Conservation (phyloP, 2,329 filamentous ascomycete species). For the Sordariomycetes sp. region DNA sequence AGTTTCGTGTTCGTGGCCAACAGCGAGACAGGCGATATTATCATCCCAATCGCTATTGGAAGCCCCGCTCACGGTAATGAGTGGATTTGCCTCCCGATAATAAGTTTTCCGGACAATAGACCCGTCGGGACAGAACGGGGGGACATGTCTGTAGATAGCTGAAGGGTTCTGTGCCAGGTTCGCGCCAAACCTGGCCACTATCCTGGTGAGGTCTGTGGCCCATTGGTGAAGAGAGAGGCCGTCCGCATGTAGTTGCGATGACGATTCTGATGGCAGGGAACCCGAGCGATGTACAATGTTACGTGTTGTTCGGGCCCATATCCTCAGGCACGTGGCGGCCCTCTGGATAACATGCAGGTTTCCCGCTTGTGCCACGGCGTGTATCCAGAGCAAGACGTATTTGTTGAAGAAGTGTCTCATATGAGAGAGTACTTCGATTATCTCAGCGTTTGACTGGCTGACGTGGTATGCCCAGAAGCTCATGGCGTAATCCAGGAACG, state of each 20-base stretch:
- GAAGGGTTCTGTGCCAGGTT: not conserved
- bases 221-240: not conserved
- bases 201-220: not conserved
- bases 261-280: not conserved
- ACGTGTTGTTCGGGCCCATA: not conserved
- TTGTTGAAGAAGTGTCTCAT: not conserved
- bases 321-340: not conserved
- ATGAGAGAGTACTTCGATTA: not conserved
- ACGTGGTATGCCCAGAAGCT: constrained; percentile 1
- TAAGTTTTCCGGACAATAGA: not conserved
- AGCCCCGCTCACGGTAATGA: not conserved
- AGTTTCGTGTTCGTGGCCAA: not conserved
- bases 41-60: not conserved
- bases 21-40: not conserved
- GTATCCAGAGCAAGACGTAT: not conserved
- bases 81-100: not conserved
- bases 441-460: not conserved
- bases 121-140: not conserved
- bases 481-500: not conserved
- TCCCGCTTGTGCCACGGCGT: not conserved
- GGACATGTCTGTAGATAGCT: not conserved
- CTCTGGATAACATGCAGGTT: not conserved
- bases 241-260: not conserved
- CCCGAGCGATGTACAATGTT: not conserved
- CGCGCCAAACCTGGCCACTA: not conserved